Conservation (phyloP, 768 basidiomycete species). For the Coprinopsis sp. region DNA sequence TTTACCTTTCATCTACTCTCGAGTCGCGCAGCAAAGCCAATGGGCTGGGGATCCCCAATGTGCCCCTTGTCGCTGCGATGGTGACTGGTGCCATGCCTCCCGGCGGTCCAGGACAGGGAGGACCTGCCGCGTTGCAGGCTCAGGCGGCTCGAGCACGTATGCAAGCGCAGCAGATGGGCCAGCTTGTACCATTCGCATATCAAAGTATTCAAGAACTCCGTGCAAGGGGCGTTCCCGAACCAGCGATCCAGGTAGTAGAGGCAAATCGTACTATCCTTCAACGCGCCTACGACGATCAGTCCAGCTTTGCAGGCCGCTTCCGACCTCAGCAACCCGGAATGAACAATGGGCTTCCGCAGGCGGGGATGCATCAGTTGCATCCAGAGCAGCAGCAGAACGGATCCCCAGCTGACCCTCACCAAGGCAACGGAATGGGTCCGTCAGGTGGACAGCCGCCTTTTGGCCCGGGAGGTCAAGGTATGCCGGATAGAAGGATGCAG, state of each 20-base stretch:
- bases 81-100: conserved; percentile 5
- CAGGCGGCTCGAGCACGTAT: background rate
- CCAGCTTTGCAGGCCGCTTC: conserved; percentile 23
- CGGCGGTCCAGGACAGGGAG: too few species aligned
- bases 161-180: conserved; percentile 31
- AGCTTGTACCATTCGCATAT: conserved; percentile 45
- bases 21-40: conserved; percentile 8
- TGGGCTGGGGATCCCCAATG: background rate
- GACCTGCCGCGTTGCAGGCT: too few species aligned
- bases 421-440: conserved; percentile 10
- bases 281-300: conserved; percentile 34
- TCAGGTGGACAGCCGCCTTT: conserved; percentile 5
- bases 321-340: conserved; percentile 7
- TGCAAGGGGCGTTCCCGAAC: conserved; percentile 41
- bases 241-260: conserved; percentile 56
- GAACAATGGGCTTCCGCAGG: too few species aligned
- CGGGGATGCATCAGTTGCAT: too few species aligned
- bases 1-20: conserved; percentile 43
- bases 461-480: conserved; percentile 1
- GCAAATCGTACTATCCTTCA: conserved; percentile 45
- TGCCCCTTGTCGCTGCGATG: background rate
- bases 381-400: conserved; percentile 17
- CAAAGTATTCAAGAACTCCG: conserved; percentile 48
- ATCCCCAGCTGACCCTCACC: conserved; percentile 13
- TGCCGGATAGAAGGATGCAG: conserved; percentile 4